Evolutionary conservation across 192 early-diverging fungal species (phyloP).

Genomic region (Coemansia sp.): DNA sequence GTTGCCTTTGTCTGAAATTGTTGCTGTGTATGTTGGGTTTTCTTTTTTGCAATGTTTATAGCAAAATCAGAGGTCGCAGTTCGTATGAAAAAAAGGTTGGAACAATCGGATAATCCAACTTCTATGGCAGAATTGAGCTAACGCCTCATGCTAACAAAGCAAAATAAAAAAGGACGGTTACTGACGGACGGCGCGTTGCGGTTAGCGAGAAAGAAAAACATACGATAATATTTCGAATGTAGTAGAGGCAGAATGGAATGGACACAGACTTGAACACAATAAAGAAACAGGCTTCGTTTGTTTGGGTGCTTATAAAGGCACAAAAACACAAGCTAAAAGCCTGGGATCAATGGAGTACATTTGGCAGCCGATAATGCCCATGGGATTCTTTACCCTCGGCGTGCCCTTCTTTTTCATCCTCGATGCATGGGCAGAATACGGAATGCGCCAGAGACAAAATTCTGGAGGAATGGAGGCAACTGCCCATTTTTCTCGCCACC

Average conservation of each 20-base stretch:
- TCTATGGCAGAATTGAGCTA: slow-evolving; percentile 2
- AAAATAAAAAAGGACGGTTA: not conserved
- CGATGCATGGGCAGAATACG: not conserved
- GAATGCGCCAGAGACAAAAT: not conserved
- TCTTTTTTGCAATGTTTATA: not conserved
- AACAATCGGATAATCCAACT: not conserved
- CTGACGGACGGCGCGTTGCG: not conserved
- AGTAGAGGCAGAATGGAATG: slow-evolving; percentile 1
- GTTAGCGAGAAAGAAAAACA: not conserved
- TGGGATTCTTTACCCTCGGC: slow-evolving; percentile 7
- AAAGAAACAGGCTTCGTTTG: not conserved
- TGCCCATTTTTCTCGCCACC: not conserved
- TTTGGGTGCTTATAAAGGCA: slow-evolving; percentile 12
- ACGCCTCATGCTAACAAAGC: not conserved
- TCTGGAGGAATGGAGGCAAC: slow-evolving; percentile 1
- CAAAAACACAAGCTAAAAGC: not conserved
- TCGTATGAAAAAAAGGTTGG: not conserved
- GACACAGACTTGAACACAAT: not conserved
- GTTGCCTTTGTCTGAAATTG: not conserved
- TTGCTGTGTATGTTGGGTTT: not conserved
- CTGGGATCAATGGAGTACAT: slow-evolving; percentile 3
- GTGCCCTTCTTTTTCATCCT: not conserved
- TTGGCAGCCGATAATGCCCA: slow-evolving; percentile 5
- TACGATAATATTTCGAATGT: not conserved
- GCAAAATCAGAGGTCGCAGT: not conserved